Evolutionary conservation across 179 eudicot species (phyloP), one percentile per base, ranked within the genome.

Genomic region (Sideroxylon spinosum): DNA sequence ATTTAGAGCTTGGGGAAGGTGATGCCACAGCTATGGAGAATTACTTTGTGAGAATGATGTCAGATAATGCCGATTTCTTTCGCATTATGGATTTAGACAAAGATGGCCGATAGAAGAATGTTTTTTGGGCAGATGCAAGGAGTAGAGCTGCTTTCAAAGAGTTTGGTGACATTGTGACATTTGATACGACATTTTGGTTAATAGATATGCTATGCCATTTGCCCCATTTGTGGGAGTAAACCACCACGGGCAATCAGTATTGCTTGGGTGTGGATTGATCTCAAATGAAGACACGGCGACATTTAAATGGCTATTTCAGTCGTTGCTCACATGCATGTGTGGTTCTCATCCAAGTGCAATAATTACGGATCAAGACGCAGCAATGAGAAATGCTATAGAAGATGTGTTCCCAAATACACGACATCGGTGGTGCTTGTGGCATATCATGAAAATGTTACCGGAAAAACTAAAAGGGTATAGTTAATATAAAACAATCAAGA

Each of bases 241-340:
- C 44, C 69, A 65, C 44, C 29, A 65, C 20, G 69, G 48, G 13
- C 32, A 65, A n/a, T 65, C 48, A 9, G 7, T 65, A 7, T 25
- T 65, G 20, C 22, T 75, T 28, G 68, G 78, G 3, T 75, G 78
- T 59, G 78, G 68, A 6, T 75, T 59, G n/a, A 6, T 75, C 0
- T 59, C 78, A n/a, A 23, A 44, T 11, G 78, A 75, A 25, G 78
- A 75, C 32, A 29, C 25, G 12, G 5, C n/a, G 11, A 75, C 78
- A 46, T 75, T 26, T 75, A 46, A 16, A 8, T 75, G 78, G 78
- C 60, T 75, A 32, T 75, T 75, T 29, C 7, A 8, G 6, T 8
- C 70, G 3, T 62, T 71, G 59, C 57, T 44, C 3, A n/a, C 68
- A 37, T 64, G 78, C 29, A 76, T 76, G 71, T 8, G 0, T 62